These are phyloP conservation scores for Pythium dissotocum DNA, from an alignment of 352 stramenopile genomes.

Conservation along the genomic window DNA sequence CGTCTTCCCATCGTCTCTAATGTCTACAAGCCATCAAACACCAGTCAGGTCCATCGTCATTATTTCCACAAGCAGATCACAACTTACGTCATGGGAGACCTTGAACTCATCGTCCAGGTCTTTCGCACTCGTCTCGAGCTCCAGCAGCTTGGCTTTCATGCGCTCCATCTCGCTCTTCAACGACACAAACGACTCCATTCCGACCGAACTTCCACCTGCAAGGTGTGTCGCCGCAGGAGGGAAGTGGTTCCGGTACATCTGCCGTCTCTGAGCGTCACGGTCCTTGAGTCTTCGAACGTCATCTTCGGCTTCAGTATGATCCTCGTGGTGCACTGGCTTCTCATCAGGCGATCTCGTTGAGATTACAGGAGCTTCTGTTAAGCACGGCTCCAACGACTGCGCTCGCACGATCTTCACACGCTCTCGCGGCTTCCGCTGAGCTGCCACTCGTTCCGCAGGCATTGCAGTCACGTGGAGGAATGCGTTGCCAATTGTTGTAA, in stretches of 20 bases:
- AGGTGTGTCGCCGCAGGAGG: background rate
- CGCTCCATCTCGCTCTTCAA: constrained; percentile 50
- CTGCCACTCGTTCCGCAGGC: background rate
- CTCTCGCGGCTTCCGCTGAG: background rate
- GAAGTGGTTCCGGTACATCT: constrained; percentile 23
- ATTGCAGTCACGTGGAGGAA: constrained; percentile 18
- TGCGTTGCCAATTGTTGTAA: background rate
- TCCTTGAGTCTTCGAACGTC: background rate
- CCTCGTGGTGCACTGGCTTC: background rate
- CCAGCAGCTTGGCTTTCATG: constrained; percentile 47
- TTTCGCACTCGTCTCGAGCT: constrained; percentile 49
- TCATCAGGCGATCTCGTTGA: background rate
- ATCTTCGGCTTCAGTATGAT: background rate
- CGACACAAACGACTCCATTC: constrained; percentile 29
- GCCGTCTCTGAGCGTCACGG: constrained; percentile 9
- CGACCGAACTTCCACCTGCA: background rate
- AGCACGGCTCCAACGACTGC: background rate
- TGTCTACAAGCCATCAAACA: constrained; percentile 13
- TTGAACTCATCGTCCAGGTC: constrained; percentile 67
- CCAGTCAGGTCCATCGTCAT: background rate
- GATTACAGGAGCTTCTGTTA: background rate
- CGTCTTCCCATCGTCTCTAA: constrained; percentile 19
- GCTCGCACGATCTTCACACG: background rate
- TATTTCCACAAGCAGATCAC: background rate
- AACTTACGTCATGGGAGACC: constrained; percentile 39